Evolutionary conservation across 352 stramenopile genomes (phyloP).

Genomic region (Globisporangium radiosum): DNA sequence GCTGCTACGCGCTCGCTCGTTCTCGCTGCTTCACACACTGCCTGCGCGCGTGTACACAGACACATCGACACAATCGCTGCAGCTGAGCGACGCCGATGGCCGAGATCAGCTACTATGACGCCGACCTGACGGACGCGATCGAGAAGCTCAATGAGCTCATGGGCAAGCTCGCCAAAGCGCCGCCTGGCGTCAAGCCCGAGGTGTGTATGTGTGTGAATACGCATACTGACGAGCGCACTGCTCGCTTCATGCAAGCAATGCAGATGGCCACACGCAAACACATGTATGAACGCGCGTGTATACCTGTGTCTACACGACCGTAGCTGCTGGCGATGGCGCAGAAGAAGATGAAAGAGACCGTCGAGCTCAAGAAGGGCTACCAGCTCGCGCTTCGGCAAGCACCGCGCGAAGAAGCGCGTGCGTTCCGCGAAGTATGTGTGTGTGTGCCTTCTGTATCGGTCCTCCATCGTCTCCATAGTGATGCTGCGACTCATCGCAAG

Average conservation of each 20-base stretch:
- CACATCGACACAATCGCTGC: neutral
- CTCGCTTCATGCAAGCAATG: too few species aligned
- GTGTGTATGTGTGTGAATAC: constrained; percentile 11
- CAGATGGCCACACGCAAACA: too few species aligned
- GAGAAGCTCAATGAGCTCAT: constrained; percentile 83
- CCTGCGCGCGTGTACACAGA: neutral
- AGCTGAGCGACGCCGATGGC: constrained; percentile 32
- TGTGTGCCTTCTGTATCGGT: too few species aligned
- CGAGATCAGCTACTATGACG: constrained; percentile 86
- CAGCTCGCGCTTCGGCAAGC: constrained; percentile 75
- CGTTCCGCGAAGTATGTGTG: constrained; percentile 54
- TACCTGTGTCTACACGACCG: neutral
- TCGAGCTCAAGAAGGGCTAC: constrained; percentile 85
- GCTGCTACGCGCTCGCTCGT: too few species aligned
- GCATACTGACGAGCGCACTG: too few species aligned
- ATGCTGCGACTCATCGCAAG: neutral
- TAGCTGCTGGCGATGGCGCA: constrained; percentile 72
- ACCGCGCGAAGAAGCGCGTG: constrained; percentile 51
- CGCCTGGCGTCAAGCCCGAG: constrained; percentile 59
- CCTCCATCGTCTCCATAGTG: too few species aligned
- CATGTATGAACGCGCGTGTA: too few species aligned
- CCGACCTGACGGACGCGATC: constrained; percentile 76
- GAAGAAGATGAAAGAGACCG: constrained; percentile 78
- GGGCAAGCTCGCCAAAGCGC: constrained; percentile 75
- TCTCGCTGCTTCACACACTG: too few species aligned